phyloP scores from a whole-genome alignment of 192 early-diverging fungal species.

The Linnemannia schmuckeri region DNA sequence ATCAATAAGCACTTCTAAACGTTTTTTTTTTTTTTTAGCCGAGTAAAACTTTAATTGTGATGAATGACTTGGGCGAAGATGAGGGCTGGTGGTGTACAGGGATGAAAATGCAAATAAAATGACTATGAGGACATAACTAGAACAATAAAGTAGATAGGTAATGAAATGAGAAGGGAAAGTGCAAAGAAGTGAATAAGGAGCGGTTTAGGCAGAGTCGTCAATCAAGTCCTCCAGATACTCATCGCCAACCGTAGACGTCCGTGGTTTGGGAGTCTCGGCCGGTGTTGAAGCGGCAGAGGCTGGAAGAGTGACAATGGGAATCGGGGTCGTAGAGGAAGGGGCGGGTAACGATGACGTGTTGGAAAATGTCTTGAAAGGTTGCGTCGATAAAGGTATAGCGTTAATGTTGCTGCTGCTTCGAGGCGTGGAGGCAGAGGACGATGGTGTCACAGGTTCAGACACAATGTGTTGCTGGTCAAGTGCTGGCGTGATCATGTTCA shows the following conservation, averaged over 20 bases:
- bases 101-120: background rate
- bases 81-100: background rate
- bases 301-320: background rate
- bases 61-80: background rate
- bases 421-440: background rate
- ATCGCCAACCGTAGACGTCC: constrained; percentile 37
- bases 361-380: background rate
- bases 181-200: background rate
- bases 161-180: background rate
- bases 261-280: background rate
- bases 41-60: background rate
- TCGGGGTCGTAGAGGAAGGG: constrained; percentile 5
- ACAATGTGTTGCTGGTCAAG: constrained; percentile 17
- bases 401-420: background rate
- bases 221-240: constrained; percentile 23
- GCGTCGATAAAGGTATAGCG: background rate
- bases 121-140: background rate
- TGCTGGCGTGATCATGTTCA: constrained; percentile 26
- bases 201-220: constrained; percentile 10
- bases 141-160: background rate
- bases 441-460: constrained; percentile 16
- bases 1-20: background rate
- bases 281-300: background rate
- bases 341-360: background rate
- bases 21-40: background rate